Base-by-base conservation (phyloP, 202 grass and related monocot genomes). In the Saccharum hybrid region DNA sequence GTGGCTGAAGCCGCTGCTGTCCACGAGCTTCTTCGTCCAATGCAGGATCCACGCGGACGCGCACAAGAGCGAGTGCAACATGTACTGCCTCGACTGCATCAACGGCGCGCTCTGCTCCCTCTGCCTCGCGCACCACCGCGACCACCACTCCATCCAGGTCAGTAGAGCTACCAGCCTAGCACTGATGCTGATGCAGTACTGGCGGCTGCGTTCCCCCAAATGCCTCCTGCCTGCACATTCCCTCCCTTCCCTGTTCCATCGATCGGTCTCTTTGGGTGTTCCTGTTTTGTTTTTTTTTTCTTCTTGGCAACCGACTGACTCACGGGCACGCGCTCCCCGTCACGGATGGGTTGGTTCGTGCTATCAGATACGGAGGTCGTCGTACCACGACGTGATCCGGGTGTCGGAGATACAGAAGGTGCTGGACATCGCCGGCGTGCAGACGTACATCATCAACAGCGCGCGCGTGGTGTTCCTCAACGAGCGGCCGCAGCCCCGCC, bases 381-480 rank as follows among this genome's bases (percentile, higher is more conserved):
- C 95, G 19, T 98, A 98, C 89, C 95, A 98, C 77, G 95, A 98
- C 73, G 95, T 98, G 77, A 95, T 98, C 80, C 90, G 92, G 66
- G 92, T 83, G 62, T 89, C 86, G 77, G 96, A 98, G 76, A 93
- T 98, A 12, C 95, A 98, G 68, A 93, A 93, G 84, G 87, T 91
- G 65, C 52, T 98, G 66, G 95, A 98, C 82, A 95, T 95, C 89
- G 65, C 63, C 77, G 77, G 92, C 64, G 95, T 98, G 36, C 95
- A 98, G 84, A 94, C 92, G 37, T 98, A 98, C 77, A 86, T 93
- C 89, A 98, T 98, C 85, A 98, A 98, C 90, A 93, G 92, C 72
- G 95, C 92, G 10, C 86, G 88, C 67, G 95, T 98, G 28, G 92
- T 98, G 60, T 98, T 98, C 83, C 95, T 98, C 18, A 98, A 98